Percentiles rank a stretch among this genome's conserved stretches.
Conservation (phyloP, 192 early-diverging fungal genomes). For the Jimgerdemannia lactiflua region DNA sequence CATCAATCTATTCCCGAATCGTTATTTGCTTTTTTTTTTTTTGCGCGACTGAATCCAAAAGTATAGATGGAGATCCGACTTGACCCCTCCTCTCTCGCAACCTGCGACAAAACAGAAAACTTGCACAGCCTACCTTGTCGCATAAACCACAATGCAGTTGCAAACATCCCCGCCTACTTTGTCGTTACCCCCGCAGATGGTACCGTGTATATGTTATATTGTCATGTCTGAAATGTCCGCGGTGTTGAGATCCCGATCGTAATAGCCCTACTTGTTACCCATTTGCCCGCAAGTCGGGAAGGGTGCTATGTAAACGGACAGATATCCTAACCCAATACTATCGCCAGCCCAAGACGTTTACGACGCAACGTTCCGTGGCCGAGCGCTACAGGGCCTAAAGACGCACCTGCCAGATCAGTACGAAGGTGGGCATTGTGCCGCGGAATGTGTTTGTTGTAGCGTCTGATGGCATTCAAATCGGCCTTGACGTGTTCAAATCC, state of each 20-base stretch:
- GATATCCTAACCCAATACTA: no score
- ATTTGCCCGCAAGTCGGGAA: background rate
- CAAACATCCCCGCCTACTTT: background rate
- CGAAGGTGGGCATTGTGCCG: background rate
- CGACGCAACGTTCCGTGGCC: background rate
- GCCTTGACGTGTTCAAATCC: no score
- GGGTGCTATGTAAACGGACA: background rate
- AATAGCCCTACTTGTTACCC: no score
- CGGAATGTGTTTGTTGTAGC: background rate
- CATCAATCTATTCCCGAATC: no score
- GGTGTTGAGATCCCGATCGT: no score
- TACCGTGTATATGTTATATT: background rate
- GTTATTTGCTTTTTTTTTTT: no score
- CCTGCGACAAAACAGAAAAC: background rate
- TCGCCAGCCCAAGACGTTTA: background rate
- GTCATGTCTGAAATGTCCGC: no score
- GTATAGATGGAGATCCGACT: background rate
- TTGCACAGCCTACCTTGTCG: background rate
- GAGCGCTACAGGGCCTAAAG: background rate
- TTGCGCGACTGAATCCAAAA: no score
- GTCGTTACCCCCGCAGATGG: background rate
- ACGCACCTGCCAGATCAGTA: background rate
- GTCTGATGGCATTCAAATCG: no score
- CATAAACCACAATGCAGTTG: background rate
- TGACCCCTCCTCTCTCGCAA: background rate